Evolutionary conservation across 2,329 filamentous ascomycete genomes (phyloP), one percentile per base, ranked within the genome.

Genomic region (Cercospora canescens): DNA sequence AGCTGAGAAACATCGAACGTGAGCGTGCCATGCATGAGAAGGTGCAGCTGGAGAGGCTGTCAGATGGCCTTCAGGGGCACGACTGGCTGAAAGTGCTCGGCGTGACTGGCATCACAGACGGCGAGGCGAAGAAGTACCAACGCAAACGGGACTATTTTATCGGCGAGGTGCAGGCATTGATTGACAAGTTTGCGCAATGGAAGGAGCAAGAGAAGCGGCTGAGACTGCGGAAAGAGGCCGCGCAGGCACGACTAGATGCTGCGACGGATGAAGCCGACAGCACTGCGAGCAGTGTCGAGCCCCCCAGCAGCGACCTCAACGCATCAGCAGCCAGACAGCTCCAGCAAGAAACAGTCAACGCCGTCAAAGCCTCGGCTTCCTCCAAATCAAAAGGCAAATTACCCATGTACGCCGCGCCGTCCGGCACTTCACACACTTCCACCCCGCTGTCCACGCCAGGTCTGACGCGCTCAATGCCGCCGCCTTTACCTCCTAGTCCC

Each of bases 21-120:
- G 88, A 90, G 75, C 81, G 86, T 37, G 87, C 87, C 5, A 87
- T 88, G 80, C 87, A 90, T 74, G 87, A 90, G 70, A 89, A 89
- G 71, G 83, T 86, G 55, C 86, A 89, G 71, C 78, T 90, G n/a
- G 87, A 90, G 67, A 82, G 87, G 7, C 79, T 90, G 16, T 84
- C 97, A 6, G 93, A 95, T 62, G 93, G 93, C 18, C 85, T 99
- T 1, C 91, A 93, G 76, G 92, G 94, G 2, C 92, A 91, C 65
- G 95, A 98, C 78, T 99, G 95, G 95, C 83, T 97, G 64, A 89
- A 91, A 67, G 87, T 94, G 4, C 93, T 99, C 88, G 95, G 94
- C 28, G 90, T 98, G 35, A 94, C 89, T 69, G 92, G 86, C 39
- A 81, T 96, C 39, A 96, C 93, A 0, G 94, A 97, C 75, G 88